Conservation (phyloP, 2,329 filamentous ascomycete species). For the Fusarium gaditjirri region DNA sequence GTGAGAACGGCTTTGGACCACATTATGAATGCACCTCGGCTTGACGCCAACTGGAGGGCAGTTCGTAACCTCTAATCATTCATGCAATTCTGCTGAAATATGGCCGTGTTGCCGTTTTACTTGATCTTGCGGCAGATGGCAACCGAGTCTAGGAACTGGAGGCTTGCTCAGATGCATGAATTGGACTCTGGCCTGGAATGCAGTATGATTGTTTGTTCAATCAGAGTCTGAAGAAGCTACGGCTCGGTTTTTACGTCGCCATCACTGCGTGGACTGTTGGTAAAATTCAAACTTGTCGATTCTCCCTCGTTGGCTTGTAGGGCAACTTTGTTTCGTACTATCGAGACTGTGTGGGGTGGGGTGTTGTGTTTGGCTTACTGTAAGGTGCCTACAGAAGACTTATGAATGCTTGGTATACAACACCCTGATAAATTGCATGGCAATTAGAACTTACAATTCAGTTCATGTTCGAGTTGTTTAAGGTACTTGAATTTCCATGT, state of each 20-base stretch:
- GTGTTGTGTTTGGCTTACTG: constrained; percentile 7
- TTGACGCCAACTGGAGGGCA: too few species aligned
- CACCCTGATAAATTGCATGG: neutral
- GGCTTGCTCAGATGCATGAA: neutral
- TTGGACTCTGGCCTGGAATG: neutral
- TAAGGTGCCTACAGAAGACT: neutral
- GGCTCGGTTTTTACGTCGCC: neutral
- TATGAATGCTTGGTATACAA: neutral
- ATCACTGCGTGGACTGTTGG: constrained; percentile 9
- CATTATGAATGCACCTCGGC: neutral
- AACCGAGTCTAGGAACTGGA: neutral
- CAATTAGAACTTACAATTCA: neutral
- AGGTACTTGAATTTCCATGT: neutral
- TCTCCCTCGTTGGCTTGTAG: neutral
- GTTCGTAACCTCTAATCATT: neutral
- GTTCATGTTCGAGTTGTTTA: neutral
- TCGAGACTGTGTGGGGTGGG: constrained; percentile 22
- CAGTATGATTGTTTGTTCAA: neutral
- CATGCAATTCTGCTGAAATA: neutral
- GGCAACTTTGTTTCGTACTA: constrained; percentile 5
- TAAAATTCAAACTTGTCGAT: constrained; percentile 41
- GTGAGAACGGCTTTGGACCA: neutral
- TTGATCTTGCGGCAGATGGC: neutral
- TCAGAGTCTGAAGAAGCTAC: neutral
- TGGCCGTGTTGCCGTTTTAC: neutral